Conservation (phyloP, 192 early-diverging fungal genomes). For the Chytriomyces sp. region DNA sequence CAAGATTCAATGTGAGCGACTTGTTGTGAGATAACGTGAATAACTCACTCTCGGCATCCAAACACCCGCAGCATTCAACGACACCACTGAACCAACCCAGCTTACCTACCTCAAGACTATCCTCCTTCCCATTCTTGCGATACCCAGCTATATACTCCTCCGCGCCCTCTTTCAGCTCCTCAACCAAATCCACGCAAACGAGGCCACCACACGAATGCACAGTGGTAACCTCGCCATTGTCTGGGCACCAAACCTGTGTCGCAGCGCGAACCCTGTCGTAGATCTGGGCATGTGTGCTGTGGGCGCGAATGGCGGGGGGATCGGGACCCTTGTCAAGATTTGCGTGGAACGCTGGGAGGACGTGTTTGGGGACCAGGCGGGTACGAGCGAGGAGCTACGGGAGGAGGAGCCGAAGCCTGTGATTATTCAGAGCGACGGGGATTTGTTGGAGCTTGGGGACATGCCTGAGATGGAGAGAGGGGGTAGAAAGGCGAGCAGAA, state of each 20-base stretch:
- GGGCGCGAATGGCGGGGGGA: slow-evolving; percentile 39
- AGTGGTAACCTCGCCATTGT: slow-evolving; percentile 78
- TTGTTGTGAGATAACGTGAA: slow-evolving; percentile 13
- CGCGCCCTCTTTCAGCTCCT: slow-evolving; percentile 72
- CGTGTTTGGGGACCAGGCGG: slow-evolving; percentile 36
- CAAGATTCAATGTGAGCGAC: slow-evolving; percentile 46
- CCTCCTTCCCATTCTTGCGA: slow-evolving; percentile 43
- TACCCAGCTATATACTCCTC: slow-evolving; percentile 25
- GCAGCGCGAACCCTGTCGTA: slow-evolving; percentile 43
- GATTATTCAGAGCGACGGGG: too few species aligned
- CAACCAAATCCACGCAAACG: slow-evolving; percentile 66
- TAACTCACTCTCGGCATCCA: background rate
- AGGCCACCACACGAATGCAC: slow-evolving; percentile 81
- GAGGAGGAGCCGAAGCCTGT: too few species aligned
- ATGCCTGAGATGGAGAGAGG: too few species aligned
- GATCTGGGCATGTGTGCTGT: slow-evolving; percentile 51
- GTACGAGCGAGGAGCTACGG: too few species aligned
- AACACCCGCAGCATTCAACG: slow-evolving; percentile 1
- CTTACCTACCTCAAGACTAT: slow-evolving; percentile 20
- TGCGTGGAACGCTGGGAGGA: slow-evolving; percentile 40
- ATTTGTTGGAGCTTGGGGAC: too few species aligned
- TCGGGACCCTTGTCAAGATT: slow-evolving; percentile 40
- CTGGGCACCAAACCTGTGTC: slow-evolving; percentile 84
- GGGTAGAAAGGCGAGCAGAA: background rate
- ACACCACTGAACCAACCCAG: slow-evolving; percentile 7